Evolutionary conservation across 2,329 filamentous ascomycete species (phyloP), one percentile per base, ranked within the genome.

Genomic region (Cadophora gregata): DNA sequence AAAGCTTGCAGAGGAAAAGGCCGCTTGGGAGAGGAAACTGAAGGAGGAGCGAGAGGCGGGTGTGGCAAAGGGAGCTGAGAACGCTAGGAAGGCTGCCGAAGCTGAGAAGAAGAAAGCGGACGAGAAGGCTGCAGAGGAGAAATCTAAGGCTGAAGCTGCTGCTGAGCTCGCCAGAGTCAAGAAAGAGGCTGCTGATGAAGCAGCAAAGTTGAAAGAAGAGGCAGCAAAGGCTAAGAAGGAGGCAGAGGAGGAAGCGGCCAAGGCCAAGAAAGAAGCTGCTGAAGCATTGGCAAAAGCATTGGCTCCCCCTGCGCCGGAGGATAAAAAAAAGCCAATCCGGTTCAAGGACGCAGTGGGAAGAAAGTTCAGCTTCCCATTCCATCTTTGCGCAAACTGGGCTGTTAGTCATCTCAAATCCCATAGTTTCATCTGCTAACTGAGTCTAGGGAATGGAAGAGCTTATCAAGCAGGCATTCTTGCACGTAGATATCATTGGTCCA

Each of bases 321-420:
- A 82, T 6, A 80, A 81, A 65, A 83, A 84, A 67, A 78, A 86
- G 73, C 92, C 92, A 2, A 92, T 97, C 77, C 90, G 90, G 72
- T 97, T 97, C 81, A 96, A 96, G 79, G 94, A 97, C 77, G 93
- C 93, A 0, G 88, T 97, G 19, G 92, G 93, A 36, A 86, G 94
- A 71, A 97, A 96, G 78, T 97, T 96, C 78, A 96, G 88, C 79
- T 97, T 97, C 75, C 94, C 94, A 1, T 97, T 90, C 80, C 88
- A 94, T 70, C 79, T 96, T 33, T 97, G 93, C 79, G 88, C 89
- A 75, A 96, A 90, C 2, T 96, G 93, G 93, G 82, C 84, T 81
- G 92, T 94, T 87, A 77, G 87, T 85, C 31, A 21, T 19, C 48
- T 8, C 59, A 31, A 58, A 21, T 25, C 25, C 65, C 63, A 67